Conservation (phyloP, 805 yeast species). For the Nakazawaea wyomingensis region DNA sequence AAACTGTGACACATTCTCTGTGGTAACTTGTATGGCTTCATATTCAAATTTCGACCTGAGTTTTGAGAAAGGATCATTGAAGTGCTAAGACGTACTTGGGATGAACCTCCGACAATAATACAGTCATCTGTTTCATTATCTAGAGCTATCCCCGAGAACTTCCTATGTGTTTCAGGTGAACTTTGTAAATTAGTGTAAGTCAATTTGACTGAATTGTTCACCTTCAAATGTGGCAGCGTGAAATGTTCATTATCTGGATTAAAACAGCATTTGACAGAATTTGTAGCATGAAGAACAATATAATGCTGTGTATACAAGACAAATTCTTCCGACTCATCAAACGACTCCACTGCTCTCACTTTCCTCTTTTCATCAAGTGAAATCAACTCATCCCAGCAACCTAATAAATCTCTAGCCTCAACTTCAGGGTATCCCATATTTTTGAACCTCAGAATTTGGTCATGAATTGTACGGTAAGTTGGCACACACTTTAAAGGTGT, state of each 20-base stretch:
- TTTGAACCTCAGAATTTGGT: conserved; percentile 48
- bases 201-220: conserved; percentile 7
- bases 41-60: conserved; percentile 8
- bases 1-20: conserved; percentile 59
- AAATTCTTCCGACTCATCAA: conserved; percentile 85
- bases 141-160: conserved; percentile 31
- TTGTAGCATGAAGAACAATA: conserved; percentile 59
- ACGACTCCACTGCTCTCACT: conserved; percentile 53
- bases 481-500: conserved; percentile 67
- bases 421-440: conserved; percentile 40
- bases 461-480: conserved; percentile 43
- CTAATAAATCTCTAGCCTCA: conserved; percentile 49
- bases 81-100: conserved; percentile 27
- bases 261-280: conserved; percentile 18
- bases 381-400: conserved; percentile 51
- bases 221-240: conserved; percentile 5
- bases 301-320: conserved; percentile 73
- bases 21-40: conserved; percentile 16
- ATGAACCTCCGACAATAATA: conserved; percentile 35
- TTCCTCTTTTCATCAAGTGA: conserved; percentile 30
- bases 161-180: conserved; percentile 24
- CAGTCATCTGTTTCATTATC: conserved; percentile 14
- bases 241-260: background rate
- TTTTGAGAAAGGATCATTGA: conserved; percentile 10
- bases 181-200: conserved; percentile 2